Percentiles rank a stretch among this genome's conserved stretches.
These are phyloP conservation scores for Euphorbia peplus DNA, from an alignment of 345 rosid species.

Conservation along the genomic window DNA sequence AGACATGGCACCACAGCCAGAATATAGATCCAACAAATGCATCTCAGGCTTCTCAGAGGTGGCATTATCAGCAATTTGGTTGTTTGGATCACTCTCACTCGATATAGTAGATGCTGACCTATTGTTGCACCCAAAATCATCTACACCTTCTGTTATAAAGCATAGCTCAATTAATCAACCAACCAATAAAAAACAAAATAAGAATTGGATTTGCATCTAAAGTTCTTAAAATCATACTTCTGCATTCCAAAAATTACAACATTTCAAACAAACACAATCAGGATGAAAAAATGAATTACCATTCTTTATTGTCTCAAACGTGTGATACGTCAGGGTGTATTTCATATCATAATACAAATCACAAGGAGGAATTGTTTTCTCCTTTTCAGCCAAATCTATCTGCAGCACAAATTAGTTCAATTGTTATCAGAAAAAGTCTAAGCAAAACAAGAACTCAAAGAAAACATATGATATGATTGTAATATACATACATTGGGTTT, in stretches of 20 bases:
- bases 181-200: too few relatives aligned
- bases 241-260: neutral
- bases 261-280: neutral
- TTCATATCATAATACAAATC: conserved; percentile 40
- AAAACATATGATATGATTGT: neutral
- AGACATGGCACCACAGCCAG: conserved; percentile 54
- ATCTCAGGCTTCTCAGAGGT: conserved; percentile 10
- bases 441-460: neutral
- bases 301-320: conserved; percentile 23
- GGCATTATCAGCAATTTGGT: neutral
- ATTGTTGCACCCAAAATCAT: conserved; percentile 19
- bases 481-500: conserved; percentile 34
- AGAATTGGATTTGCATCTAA: too few relatives aligned
- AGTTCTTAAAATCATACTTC: too few relatives aligned
- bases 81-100: conserved; percentile 31
- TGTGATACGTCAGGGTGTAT: conserved; percentile 26
- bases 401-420: conserved; percentile 4
- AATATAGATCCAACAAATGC: conserved; percentile 37
- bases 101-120: conserved; percentile 35
- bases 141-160: conserved; percentile 18
- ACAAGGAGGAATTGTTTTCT: conserved; percentile 20
- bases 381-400: conserved; percentile 20
- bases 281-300: conserved; percentile 8
- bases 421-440: neutral
- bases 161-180: neutral